Conservation (phyloP, 1,139 yeast species). For the Arxiozyma slooffiae region DNA sequence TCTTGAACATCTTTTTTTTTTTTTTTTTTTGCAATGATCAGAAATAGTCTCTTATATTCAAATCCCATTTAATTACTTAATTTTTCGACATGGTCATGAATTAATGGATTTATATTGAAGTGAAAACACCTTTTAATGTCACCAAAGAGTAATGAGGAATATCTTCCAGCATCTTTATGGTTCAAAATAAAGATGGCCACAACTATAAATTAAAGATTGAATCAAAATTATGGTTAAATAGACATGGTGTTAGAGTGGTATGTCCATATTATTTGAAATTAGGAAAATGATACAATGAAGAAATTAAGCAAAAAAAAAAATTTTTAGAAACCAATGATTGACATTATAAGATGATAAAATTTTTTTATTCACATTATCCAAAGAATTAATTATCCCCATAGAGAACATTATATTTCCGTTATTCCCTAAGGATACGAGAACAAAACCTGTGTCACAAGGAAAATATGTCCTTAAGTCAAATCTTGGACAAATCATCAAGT, state of each 20-base stretch:
- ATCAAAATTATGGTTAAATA: conserved; percentile 88
- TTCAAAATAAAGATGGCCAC: conserved; percentile 32
- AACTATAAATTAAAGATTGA: conserved; percentile 69
- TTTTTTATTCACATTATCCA: conserved; percentile 49
- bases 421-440: background rate
- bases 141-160: conserved; percentile 75
- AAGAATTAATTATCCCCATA: conserved; percentile 26
- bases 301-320: conserved; percentile 43
- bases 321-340: conserved; percentile 23
- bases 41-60: conserved; percentile 14
- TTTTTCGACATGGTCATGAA: too few relatives aligned
- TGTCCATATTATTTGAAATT: conserved; percentile 77
- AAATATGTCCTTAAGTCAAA: conserved; percentile 37
- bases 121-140: conserved; percentile 80
- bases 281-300: conserved; percentile 40
- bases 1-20: conserved; percentile 50
- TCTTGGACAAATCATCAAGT: conserved; percentile 60
- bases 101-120: conserved; percentile 62
- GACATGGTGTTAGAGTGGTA: conserved; percentile 71
- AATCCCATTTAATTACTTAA: background rate
- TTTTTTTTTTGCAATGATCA: too few relatives aligned
- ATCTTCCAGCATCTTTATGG: conserved; percentile 76
- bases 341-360: conserved; percentile 40
- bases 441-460: background rate
- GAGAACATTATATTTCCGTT: conserved; percentile 24